These are phyloP conservation scores for Myriosclerotinia duriaeana DNA, from an alignment of 2,329 filamentous ascomycete species.

Conservation along the genomic window DNA sequence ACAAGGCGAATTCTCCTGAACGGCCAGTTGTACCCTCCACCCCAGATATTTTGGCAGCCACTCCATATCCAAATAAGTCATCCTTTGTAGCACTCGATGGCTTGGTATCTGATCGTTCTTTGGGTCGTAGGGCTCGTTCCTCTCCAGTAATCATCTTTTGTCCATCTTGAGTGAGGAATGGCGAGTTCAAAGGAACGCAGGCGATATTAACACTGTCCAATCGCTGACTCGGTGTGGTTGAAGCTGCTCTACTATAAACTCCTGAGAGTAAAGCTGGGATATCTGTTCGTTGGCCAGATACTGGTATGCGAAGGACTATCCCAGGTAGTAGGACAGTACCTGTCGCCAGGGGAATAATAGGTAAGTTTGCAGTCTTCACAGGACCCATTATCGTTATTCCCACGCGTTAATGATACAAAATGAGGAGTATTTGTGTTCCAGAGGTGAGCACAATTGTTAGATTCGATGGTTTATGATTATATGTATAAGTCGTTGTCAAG, in stretches of 20 bases:
- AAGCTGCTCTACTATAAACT: conserved; percentile 74
- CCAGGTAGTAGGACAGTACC: conserved; percentile 83
- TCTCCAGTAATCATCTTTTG: conserved; percentile 71
- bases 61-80: conserved; percentile 81
- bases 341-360: conserved; percentile 79
- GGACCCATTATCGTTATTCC: conserved; percentile 14
- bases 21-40: conserved; percentile 65
- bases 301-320: conserved; percentile 78
- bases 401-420: not conserved
- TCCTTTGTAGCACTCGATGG: conserved; percentile 60
- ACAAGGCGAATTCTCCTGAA: conserved; percentile 73
- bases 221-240: conserved; percentile 62
- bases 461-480: not conserved
- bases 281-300: conserved; percentile 77
- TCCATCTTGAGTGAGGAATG: conserved; percentile 70
- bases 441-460: not conserved
- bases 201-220: conserved; percentile 73
- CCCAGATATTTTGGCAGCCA: conserved; percentile 74
- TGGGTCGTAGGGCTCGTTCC: conserved; percentile 45
- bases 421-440: not conserved
- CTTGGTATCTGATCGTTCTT: conserved; percentile 48
- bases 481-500: not conserved
- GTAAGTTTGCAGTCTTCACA: conserved; percentile 48
- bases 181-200: conserved; percentile 81
- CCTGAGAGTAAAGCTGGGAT: conserved; percentile 83